Evolutionary conservation across 495 filamentous ascomycete genomes (phyloP).

Genomic region (Neurospora sp.): DNA sequence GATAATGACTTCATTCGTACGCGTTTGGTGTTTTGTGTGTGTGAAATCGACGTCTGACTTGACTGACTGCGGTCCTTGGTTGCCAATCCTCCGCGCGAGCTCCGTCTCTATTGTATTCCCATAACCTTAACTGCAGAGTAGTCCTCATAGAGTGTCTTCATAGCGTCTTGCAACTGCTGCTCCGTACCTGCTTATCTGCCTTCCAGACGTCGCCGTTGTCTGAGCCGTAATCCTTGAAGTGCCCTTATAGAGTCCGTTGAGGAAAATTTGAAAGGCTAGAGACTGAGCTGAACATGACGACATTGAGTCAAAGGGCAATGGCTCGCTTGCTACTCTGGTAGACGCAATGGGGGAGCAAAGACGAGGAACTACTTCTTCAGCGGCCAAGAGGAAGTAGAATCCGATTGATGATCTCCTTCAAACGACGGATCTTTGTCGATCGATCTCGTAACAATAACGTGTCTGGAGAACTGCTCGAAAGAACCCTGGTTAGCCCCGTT

Average conservation of each 20-base stretch:
- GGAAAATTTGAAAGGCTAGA: not conserved
- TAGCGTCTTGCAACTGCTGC: not conserved
- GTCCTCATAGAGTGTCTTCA: not conserved
- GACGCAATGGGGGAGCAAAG: not conserved
- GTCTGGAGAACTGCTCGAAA: not conserved
- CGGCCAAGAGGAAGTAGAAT: not conserved
- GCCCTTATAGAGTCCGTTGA: not conserved
- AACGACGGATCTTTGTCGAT: not conserved
- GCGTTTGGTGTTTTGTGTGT: not conserved
- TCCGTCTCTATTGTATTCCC: not conserved
- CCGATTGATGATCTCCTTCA: not conserved
- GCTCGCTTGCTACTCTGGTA: not conserved
- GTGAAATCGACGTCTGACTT: not conserved
- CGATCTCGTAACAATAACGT: not conserved
- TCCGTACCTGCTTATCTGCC: not conserved
- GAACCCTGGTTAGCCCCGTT: not conserved
- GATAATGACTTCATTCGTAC: not conserved
- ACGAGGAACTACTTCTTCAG: not conserved
- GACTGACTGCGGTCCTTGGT: not conserved
- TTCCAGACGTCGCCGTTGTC: not conserved
- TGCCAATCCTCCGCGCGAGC: not conserved
- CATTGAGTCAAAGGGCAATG: not conserved
- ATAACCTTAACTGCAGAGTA: not conserved
- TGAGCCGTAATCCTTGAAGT: not conserved
- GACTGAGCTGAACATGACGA: not conserved